Conservation (phyloP, 352 stramenopile genomes). For the Chloridella minuta region DNA sequence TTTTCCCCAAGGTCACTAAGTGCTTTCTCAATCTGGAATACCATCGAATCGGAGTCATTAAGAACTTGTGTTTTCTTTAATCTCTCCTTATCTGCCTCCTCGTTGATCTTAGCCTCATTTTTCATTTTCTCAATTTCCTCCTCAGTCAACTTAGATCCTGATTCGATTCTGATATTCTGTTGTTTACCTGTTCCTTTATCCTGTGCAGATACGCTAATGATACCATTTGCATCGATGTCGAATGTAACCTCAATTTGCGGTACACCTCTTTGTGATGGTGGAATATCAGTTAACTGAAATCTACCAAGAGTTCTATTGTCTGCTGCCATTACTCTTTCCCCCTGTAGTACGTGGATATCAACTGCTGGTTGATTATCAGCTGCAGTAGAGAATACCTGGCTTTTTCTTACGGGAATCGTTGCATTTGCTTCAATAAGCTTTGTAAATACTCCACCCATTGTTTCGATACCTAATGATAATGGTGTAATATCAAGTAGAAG, state of each 20-base stretch:
- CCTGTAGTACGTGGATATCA: conserved; percentile 52
- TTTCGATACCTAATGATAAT: conserved; percentile 81
- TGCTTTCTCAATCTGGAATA: background rate
- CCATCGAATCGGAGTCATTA: background rate
- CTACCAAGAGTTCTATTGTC: conserved; percentile 46
- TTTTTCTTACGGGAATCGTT: conserved; percentile 41
- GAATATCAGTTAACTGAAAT: conserved; percentile 37
- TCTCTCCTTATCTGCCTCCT: background rate
- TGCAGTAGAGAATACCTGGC: conserved; percentile 46
- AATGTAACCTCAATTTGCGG: conserved; percentile 40
- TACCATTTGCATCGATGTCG: conserved; percentile 42
- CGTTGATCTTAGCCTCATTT: conserved; percentile 41
- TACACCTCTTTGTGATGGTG: conserved; percentile 29
- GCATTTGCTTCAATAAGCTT: conserved; percentile 68
- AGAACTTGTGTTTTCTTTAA: background rate
- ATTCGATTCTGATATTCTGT: conserved; percentile 56
- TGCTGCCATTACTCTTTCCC: conserved; percentile 37
- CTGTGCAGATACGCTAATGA: conserved; percentile 62
- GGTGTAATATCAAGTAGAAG: conserved; percentile 91
- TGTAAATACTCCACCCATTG: conserved; percentile 77
- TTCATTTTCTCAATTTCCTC: conserved; percentile 58
- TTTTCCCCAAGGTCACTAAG: background rate
- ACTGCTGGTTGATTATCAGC: conserved; percentile 46
- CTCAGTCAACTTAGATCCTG: conserved; percentile 32
- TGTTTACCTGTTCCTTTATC: conserved; percentile 50